phyloP scores from a whole-genome alignment of 805 yeast genomes.

The Spathaspora sp. region DNA sequence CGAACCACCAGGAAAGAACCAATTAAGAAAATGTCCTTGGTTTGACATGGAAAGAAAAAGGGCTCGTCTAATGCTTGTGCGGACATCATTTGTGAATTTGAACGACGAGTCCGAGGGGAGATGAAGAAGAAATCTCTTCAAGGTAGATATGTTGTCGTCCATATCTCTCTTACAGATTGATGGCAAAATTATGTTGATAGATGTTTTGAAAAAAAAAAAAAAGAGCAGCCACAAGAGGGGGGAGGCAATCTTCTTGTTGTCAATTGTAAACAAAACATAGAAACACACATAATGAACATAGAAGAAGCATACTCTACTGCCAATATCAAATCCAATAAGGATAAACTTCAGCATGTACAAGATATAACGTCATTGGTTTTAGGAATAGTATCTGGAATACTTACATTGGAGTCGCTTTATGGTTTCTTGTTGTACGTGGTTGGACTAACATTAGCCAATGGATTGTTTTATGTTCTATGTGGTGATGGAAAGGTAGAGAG shows the following conservation, averaged over 20 bases:
- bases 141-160: constrained; percentile 4
- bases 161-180: not conserved
- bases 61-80: constrained; percentile 25
- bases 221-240: not conserved
- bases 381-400: constrained; percentile 39
- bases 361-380: constrained; percentile 34
- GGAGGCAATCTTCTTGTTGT: not conserved
- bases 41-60: constrained; percentile 29
- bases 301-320: constrained; percentile 19
- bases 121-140: constrained; percentile 30
- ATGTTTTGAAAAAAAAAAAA: not conserved
- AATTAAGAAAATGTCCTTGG: constrained; percentile 28
- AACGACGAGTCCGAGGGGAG: constrained; percentile 27
- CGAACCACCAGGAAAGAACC: constrained; percentile 22
- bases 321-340: constrained; percentile 25
- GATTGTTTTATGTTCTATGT: constrained; percentile 24
- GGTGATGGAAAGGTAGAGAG: constrained; percentile 25
- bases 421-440: constrained; percentile 34
- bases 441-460: constrained; percentile 30
- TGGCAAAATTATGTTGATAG: not conserved
- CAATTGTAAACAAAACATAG: not conserved
- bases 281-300: not conserved
- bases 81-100: constrained; percentile 20
- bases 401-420: constrained; percentile 31
- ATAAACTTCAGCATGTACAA: constrained; percentile 28